Conservation (phyloP, 148 eudicot species). For the Diospyros lotus region DNA sequence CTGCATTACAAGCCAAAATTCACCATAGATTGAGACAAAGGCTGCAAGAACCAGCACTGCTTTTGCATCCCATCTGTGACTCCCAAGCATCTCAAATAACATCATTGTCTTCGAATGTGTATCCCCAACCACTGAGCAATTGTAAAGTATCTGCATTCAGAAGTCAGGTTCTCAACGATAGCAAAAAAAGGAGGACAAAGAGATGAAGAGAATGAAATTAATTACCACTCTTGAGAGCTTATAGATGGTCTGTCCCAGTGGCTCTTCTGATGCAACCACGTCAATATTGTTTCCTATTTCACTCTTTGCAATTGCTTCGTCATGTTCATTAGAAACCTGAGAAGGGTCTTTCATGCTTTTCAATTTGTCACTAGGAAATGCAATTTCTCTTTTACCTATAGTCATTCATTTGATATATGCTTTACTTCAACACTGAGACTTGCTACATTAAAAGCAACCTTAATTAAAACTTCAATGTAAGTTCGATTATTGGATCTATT, state of each 20-base stretch:
- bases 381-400: background rate
- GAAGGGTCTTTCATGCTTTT: background rate
- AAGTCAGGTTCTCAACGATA: background rate
- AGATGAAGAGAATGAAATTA: background rate
- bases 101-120: constrained; percentile 35
- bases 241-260: constrained; percentile 32
- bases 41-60: constrained; percentile 49
- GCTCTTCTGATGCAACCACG: constrained; percentile 32
- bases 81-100: constrained; percentile 41
- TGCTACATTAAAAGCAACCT: background rate
- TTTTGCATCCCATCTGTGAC: constrained; percentile 68
- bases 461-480: too few relatives aligned
- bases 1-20: constrained; percentile 54
- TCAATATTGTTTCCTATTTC: constrained; percentile 21
- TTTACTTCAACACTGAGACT: background rate
- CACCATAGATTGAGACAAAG: constrained; percentile 44
- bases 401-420: background rate
- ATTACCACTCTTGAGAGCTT: constrained; percentile 50
- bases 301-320: constrained; percentile 11
- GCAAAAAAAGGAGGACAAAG: background rate
- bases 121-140: constrained; percentile 26
- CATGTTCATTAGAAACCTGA: constrained; percentile 30
- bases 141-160: constrained; percentile 40
- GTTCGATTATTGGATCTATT: too few relatives aligned
- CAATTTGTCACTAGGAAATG: background rate